Evolutionary conservation across 2,329 filamentous ascomycete genomes (phyloP).

Genomic region (Ustulina deusta): DNA sequence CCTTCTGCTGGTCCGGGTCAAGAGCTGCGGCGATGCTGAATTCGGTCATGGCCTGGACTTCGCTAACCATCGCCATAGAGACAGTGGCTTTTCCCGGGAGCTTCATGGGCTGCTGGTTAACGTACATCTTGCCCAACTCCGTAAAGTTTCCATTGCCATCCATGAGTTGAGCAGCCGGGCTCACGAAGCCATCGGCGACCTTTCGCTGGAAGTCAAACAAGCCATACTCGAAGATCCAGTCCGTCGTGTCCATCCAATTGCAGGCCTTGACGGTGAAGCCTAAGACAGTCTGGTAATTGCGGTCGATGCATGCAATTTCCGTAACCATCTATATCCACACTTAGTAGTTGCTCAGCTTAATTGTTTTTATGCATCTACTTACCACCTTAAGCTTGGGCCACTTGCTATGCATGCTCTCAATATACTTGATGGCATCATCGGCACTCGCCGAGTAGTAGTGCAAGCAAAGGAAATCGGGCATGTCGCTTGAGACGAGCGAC

Average conservation of each 20-base stretch:
- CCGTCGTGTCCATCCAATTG: constrained; percentile 58
- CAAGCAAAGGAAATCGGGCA: constrained; percentile 57
- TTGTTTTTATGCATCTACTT: constrained; percentile 29
- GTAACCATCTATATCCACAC: constrained; percentile 51
- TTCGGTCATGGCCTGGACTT: constrained; percentile 5
- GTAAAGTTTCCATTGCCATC: constrained; percentile 56
- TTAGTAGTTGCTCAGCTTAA: constrained; percentile 33
- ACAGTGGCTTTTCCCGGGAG: constrained; percentile 34
- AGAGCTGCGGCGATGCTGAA: constrained; percentile 39
- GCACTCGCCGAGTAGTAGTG: constrained; percentile 57
- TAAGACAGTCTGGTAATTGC: constrained; percentile 53
- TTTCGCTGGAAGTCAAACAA: constrained; percentile 59
- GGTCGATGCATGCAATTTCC: constrained; percentile 59
- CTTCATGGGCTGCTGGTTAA: constrained; percentile 44
- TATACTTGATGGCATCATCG: constrained; percentile 55
- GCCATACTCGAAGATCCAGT: constrained; percentile 58
- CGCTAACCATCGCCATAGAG: constrained; percentile 14
- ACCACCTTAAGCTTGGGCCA: constrained; percentile 47
- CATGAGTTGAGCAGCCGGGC: constrained; percentile 60
- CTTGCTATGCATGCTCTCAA: constrained; percentile 54
- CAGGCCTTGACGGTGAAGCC: constrained; percentile 55
- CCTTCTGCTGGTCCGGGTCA: constrained; percentile 44
- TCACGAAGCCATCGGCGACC: constrained; percentile 59
- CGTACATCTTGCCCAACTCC: constrained; percentile 46
- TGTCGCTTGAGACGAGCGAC: constrained; percentile 50